Conservation (phyloP, 306 rosid species). For the Cucurbita ficifolia region DNA sequence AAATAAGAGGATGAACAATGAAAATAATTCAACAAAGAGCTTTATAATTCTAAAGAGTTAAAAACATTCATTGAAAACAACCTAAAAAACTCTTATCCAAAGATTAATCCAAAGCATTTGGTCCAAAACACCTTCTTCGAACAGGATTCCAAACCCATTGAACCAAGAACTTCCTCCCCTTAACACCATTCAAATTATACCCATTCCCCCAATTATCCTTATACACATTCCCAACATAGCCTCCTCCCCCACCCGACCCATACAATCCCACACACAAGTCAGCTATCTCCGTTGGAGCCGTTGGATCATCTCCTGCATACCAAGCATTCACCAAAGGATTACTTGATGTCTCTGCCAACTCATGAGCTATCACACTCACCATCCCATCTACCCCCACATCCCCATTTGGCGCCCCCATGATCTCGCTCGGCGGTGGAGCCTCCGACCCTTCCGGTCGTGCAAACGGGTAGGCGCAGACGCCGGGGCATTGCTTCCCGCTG, state of each 20-base stretch:
- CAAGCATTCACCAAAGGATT: slow-evolving; percentile 43
- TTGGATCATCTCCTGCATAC: slow-evolving; percentile 47
- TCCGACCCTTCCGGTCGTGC: slow-evolving; percentile 27
- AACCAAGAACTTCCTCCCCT: slow-evolving; percentile 30
- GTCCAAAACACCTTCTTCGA: slow-evolving; percentile 38
- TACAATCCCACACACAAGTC: slow-evolving; percentile 41
- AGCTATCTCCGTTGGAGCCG: slow-evolving; percentile 43
- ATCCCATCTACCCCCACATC: slow-evolving; percentile 37
- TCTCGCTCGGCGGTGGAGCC: slow-evolving; percentile 8
- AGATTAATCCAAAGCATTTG: slow-evolving; percentile 28
- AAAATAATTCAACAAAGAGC: no score
- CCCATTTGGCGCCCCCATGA: slow-evolving; percentile 31
- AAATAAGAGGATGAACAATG: no score
- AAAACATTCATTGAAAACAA: no score
- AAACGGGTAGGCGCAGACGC: slow-evolving; percentile 45
- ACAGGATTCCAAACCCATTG: slow-evolving; percentile 46
- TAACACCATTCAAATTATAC: slow-evolving; percentile 31
- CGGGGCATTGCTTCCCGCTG: slow-evolving; percentile 40
- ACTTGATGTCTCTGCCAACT: slow-evolving; percentile 37
- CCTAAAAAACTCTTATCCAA: neutral
- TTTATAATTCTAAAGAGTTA: no score
- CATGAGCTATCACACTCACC: slow-evolving; percentile 45
- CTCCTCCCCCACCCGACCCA: slow-evolving; percentile 46
- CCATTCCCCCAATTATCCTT: slow-evolving; percentile 29
- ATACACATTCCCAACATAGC: slow-evolving; percentile 29